Evolutionary conservation across 257 asterid genomes (phyloP), one percentile per base, ranked within the genome.

Genomic region (Nicotiana otophora): DNA sequence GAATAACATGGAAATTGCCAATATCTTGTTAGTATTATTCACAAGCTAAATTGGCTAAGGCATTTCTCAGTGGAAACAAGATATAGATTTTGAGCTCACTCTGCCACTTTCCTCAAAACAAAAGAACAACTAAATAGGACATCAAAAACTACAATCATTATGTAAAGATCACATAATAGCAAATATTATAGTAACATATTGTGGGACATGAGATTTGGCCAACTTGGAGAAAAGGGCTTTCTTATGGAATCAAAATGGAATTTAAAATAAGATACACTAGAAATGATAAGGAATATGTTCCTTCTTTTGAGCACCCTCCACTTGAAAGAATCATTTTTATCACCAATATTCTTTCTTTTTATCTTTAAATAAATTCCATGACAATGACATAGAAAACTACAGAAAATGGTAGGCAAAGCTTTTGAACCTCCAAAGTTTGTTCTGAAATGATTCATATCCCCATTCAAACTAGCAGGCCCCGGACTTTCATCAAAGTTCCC

Each of bases 211-310:
- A 63, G n/a, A 53, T 67, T 19, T 57, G 80, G 57, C 82, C 7
- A 78, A 76, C 84, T 85, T 80, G 86, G 53, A 86, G 86, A 88
- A 88, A 74, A 78, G 66, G 62, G 31, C 70, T 75, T 39, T 85
- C 58, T 68, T 55, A 81, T 78, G 87, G 88, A 92, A 86, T 84
- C 88, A 74, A 86, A 82, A 51, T 46, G 61, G 79, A 82, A 87
- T 74, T 81, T 82, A 85, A 83, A 86, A 81, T 51, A 46, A 66
- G 86, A 83, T 66, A 82, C 84, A 31, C 77, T 28, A 84, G 87
- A 83, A 83, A 88, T 86, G 88, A 81, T 57, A 78, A 14, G 88
- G 94, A 89, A 91, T 90, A 89, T 72, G 88, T 92, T 91, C 94
- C 86, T 82, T 87, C 86, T 87, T 87, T 87, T 89, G 84, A 87